Evolutionary conservation across 352 stramenopile species (phyloP).

Genomic region (Globisporangium emineosum): DNA sequence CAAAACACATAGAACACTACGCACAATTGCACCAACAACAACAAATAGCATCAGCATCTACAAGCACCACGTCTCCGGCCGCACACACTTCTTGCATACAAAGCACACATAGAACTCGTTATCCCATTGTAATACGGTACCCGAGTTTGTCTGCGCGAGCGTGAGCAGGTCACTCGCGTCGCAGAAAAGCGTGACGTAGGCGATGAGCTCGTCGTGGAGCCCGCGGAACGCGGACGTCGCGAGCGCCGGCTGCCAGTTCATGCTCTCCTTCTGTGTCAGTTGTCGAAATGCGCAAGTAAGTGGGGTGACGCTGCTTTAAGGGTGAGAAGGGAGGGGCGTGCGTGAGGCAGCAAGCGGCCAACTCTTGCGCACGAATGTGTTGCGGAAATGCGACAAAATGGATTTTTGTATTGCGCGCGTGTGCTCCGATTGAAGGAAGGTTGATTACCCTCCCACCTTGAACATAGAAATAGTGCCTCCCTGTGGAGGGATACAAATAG

Average conservation of each 20-base stretch:
- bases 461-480: background rate
- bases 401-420: background rate
- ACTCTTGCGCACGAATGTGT: no score
- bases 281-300: background rate
- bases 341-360: no score
- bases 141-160: slow-evolving; percentile 66
- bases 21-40: background rate
- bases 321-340: no score
- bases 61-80: background rate
- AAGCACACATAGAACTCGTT: background rate
- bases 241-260: slow-evolving; percentile 61
- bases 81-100: background rate
- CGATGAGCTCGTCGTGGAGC: slow-evolving; percentile 77
- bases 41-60: background rate
- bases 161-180: slow-evolving; percentile 54
- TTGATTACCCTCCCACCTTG: background rate
- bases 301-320: no score
- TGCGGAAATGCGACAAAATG: slow-evolving; percentile 1
- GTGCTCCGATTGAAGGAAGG: background rate
- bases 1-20: slow-evolving; percentile 80
- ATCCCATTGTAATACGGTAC: slow-evolving; percentile 24
- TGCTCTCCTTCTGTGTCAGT: slow-evolving; percentile 14
- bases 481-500: background rate
- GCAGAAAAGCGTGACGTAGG: slow-evolving; percentile 76
- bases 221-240: slow-evolving; percentile 46